Percentiles rank a stretch among this genome's conserved stretches.
Conservation (phyloP, 2,329 filamentous ascomycete species). For the Cladophialophora yegresii region DNA sequence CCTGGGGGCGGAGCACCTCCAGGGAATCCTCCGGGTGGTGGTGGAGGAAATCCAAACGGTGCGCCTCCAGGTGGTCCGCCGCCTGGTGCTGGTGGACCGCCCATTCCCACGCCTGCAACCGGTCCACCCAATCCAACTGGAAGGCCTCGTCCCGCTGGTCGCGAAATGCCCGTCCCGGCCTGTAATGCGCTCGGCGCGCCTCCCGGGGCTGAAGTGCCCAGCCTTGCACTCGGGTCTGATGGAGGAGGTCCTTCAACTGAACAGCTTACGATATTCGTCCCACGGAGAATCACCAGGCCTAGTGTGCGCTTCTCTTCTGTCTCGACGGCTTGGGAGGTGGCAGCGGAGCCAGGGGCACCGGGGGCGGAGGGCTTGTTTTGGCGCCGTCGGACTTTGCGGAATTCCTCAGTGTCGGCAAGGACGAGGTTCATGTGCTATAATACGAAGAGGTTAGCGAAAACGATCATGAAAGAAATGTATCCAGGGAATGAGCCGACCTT, state of each 20-base stretch:
- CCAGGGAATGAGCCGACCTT: slow-evolving; percentile 62
- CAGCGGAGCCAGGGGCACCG: slow-evolving; percentile 62
- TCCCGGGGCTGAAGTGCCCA: slow-evolving; percentile 73
- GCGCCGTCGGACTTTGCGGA: slow-evolving; percentile 86
- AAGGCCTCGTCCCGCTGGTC: slow-evolving; percentile 83
- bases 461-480: neutral
- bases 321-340: slow-evolving; percentile 62
- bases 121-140: slow-evolving; percentile 85
- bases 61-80: slow-evolving; percentile 55
- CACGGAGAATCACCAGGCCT: slow-evolving; percentile 89
- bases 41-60: slow-evolving; percentile 55
- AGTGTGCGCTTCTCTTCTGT: slow-evolving; percentile 99
- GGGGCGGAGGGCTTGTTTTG: slow-evolving; percentile 67
- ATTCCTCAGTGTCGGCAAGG: slow-evolving; percentile 97
- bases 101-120: slow-evolving; percentile 71
- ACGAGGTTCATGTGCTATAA: slow-evolving; percentile 96
- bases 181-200: slow-evolving; percentile 65
- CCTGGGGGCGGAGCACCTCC: slow-evolving; percentile 27
- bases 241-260: slow-evolving; percentile 95
- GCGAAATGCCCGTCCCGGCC: slow-evolving; percentile 84
- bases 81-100: slow-evolving; percentile 68
- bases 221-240: slow-evolving; percentile 84
- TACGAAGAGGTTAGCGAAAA: neutral
- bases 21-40: slow-evolving; percentile 51
- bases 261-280: slow-evolving; percentile 89